Conservation (phyloP, 352 stramenopile genomes). For the Globisporangium emineosum region DNA sequence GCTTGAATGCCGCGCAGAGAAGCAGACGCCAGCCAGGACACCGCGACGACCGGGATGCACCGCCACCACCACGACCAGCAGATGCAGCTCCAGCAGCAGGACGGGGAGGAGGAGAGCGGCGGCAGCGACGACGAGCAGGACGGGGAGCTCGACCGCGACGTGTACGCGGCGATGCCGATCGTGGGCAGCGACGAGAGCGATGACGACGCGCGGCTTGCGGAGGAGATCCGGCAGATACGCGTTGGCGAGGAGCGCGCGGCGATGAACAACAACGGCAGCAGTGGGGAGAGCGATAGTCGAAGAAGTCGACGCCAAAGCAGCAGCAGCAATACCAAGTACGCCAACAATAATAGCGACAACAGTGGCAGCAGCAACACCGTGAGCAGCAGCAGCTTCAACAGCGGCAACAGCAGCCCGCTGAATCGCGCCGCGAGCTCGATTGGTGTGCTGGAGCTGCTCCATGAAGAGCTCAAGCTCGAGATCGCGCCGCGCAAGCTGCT, state of each 20-base stretch:
- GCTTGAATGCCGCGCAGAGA: neutral
- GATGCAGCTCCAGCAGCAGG: neutral
- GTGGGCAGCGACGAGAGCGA: neutral
- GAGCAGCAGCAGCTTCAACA: conserved; percentile 12
- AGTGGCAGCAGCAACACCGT: neutral
- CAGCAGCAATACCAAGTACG: neutral
- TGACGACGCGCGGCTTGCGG: neutral
- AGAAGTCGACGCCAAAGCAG: neutral
- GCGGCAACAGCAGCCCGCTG: conserved; percentile 21
- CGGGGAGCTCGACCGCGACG: conserved; percentile 5
- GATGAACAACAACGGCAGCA: neutral
- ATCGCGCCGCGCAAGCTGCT: conserved; percentile 64
- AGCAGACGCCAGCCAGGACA: neutral
- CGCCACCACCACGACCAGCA: neutral
- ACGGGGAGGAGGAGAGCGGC: neutral
- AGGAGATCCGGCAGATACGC: neutral
- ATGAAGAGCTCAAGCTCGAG: conserved; percentile 65
- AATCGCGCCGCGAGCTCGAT: conserved; percentile 21
- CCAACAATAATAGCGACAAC: neutral
- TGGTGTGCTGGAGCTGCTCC: conserved; percentile 42
- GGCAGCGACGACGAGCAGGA: conserved; percentile 1
- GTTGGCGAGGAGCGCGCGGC: neutral
- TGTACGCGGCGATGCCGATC: neutral
- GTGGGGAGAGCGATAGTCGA: neutral
- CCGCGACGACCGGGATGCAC: neutral